Conservation (phyloP, 495 filamentous ascomycete genomes). For the Halenospora varia region DNA sequence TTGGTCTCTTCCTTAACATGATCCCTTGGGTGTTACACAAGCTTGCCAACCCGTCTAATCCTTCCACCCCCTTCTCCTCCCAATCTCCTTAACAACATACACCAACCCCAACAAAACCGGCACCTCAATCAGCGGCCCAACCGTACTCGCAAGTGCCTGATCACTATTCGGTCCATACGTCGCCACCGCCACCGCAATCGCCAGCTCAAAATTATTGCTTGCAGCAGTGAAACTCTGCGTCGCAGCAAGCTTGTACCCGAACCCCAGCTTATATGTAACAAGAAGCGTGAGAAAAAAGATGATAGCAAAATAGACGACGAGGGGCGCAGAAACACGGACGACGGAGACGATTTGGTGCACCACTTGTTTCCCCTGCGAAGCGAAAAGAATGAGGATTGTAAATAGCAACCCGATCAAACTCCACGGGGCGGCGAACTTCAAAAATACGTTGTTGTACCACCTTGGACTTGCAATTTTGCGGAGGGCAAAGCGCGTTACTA, state of each 20-base stretch:
- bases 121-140: slow-evolving; percentile 89
- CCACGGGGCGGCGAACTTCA: slow-evolving; percentile 66
- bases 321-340: slow-evolving; percentile 70
- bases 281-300: slow-evolving; percentile 69
- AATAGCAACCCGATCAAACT: slow-evolving; percentile 81
- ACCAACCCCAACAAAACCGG: slow-evolving; percentile 77
- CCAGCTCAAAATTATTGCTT: slow-evolving; percentile 93
- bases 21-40: background rate
- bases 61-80: slow-evolving; percentile 53
- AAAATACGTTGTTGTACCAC: slow-evolving; percentile 66
- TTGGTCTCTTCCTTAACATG: background rate
- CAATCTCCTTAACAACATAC: slow-evolving; percentile 65
- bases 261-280: slow-evolving; percentile 55
- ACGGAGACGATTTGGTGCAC: slow-evolving; percentile 83
- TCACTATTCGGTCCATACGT: slow-evolving; percentile 76
- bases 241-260: slow-evolving; percentile 64
- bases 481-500: slow-evolving; percentile 66
- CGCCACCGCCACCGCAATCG: slow-evolving; percentile 87
- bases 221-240: slow-evolving; percentile 94
- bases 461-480: slow-evolving; percentile 45
- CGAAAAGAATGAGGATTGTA: slow-evolving; percentile 83
- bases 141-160: slow-evolving; percentile 84
- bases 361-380: slow-evolving; percentile 72
- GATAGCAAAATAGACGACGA: slow-evolving; percentile 74
- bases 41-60: slow-evolving; percentile 24